Evolutionary conservation across 2,329 filamentous ascomycete genomes (phyloP).

Genomic region (Xylariaceae sp.): DNA sequence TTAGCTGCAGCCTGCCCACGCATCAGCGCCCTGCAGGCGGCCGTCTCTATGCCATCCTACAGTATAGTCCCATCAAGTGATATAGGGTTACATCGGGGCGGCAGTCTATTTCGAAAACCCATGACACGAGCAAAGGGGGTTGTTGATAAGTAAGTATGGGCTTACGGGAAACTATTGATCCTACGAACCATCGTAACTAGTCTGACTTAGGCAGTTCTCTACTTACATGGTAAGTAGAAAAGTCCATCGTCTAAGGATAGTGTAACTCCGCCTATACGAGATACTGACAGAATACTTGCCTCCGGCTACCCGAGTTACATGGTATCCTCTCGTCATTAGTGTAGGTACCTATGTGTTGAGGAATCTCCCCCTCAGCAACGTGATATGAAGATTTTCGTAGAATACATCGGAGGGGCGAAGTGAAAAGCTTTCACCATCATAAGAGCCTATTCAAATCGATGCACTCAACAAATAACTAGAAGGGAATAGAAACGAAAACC

Average conservation of each 20-base stretch:
- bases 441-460: not conserved
- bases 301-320: no score
- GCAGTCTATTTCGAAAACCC: constrained; percentile 17
- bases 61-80: constrained; percentile 18
- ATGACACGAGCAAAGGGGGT: constrained; percentile 15
- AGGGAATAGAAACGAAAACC: not conserved
- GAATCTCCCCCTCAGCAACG: no score
- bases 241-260: constrained; percentile 1
- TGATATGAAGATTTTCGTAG: no score
- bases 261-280: not conserved
- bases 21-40: constrained; percentile 14
- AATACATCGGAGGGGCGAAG: no score
- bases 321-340: no score
- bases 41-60: constrained; percentile 12
- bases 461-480: no score
- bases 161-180: constrained; percentile 5
- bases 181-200: not conserved
- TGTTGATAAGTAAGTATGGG: constrained; percentile 9
- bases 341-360: no score
- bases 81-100: constrained; percentile 21
- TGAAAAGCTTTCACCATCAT: not conserved
- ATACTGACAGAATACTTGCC: not conserved
- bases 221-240: not conserved
- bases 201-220: not conserved
- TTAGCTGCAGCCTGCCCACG: constrained; percentile 15